Percentiles rank a stretch among this genome's conserved stretches.
These are phyloP conservation scores for Gautieria morchelliformis DNA, from an alignment of 768 basidiomycete species.

Conservation along the genomic window DNA sequence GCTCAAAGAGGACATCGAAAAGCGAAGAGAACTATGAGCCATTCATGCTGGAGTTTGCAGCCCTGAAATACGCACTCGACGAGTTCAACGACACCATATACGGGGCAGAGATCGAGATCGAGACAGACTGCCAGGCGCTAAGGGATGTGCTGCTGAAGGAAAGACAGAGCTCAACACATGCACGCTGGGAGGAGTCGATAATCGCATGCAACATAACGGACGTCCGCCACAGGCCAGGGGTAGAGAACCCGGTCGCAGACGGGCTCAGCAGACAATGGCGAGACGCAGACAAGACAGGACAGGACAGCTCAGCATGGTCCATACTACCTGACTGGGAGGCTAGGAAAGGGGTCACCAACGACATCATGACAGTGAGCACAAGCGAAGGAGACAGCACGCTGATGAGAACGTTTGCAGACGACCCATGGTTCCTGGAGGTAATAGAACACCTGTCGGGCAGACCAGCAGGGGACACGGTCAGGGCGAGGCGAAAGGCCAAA, in stretches of 20 bases:
- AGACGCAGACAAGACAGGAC: neutral
- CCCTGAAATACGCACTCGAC: slow-evolving; percentile 22
- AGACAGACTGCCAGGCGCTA: slow-evolving; percentile 29
- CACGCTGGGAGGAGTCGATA: slow-evolving; percentile 26
- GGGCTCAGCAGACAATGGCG: slow-evolving; percentile 9
- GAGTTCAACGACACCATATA: slow-evolving; percentile 9
- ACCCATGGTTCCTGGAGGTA: neutral
- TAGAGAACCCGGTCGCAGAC: slow-evolving; percentile 17
- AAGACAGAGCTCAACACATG: slow-evolving; percentile 21
- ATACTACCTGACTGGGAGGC: slow-evolving; percentile 2
- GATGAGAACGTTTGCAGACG: neutral
- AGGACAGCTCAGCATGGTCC: neutral
- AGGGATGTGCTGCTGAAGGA: slow-evolving; percentile 21
- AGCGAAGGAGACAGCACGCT: neutral
- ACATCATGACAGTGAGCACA: neutral
- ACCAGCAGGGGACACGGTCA: neutral
- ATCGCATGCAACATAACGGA: slow-evolving; percentile 17
- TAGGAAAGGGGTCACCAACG: neutral
- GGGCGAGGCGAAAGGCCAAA: neutral
- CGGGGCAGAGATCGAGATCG: slow-evolving; percentile 22
- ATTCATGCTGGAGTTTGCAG: slow-evolving; percentile 27
- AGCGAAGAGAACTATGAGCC: slow-evolving; percentile 22
- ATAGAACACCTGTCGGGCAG: neutral
- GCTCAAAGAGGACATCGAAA: slow-evolving; percentile 25
- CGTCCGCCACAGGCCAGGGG: slow-evolving; percentile 13